phyloP scores from a whole-genome alignment of 306 rosid species.

The Cicer judaicum region DNA sequence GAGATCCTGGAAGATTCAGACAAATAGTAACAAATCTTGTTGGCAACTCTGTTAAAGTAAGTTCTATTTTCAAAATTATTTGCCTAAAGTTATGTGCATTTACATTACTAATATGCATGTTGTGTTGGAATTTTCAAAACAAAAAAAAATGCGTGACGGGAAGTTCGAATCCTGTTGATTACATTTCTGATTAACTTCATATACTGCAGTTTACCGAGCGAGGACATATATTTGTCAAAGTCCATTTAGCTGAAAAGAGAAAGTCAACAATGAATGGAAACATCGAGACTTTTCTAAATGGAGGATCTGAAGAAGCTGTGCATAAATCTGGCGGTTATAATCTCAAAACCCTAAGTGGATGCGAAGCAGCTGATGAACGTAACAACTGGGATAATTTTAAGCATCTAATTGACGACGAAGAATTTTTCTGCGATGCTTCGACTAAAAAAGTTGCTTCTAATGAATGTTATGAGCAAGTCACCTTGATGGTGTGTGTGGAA shows the following conservation, averaged over 20 bases:
- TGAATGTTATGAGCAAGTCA: constrained; percentile 67
- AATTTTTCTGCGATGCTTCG: constrained; percentile 57
- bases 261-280: constrained; percentile 57
- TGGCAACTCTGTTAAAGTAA: constrained; percentile 94
- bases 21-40: constrained; percentile 96
- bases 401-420: constrained; percentile 72
- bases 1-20: constrained; percentile 98
- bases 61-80: constrained; percentile 39
- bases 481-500: constrained; percentile 86
- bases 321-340: constrained; percentile 55
- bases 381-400: constrained; percentile 85
- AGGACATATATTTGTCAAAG: constrained; percentile 93
- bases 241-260: constrained; percentile 70
- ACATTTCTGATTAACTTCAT: constrained; percentile 38
- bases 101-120: constrained; percentile 22
- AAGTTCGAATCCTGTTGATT: constrained; percentile 13
- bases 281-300: constrained; percentile 56
- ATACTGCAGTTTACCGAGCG: constrained; percentile 90
- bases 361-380: constrained; percentile 86
- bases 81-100: constrained; percentile 8
- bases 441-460: constrained; percentile 41
- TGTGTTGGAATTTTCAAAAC: not conserved
- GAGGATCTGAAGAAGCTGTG: constrained; percentile 62
- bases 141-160: too few relatives aligned
- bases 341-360: constrained; percentile 82